Evolutionary conservation across 2,329 filamentous ascomycete species (phyloP).

Genomic region (Zymoseptoria ardabiliae): DNA sequence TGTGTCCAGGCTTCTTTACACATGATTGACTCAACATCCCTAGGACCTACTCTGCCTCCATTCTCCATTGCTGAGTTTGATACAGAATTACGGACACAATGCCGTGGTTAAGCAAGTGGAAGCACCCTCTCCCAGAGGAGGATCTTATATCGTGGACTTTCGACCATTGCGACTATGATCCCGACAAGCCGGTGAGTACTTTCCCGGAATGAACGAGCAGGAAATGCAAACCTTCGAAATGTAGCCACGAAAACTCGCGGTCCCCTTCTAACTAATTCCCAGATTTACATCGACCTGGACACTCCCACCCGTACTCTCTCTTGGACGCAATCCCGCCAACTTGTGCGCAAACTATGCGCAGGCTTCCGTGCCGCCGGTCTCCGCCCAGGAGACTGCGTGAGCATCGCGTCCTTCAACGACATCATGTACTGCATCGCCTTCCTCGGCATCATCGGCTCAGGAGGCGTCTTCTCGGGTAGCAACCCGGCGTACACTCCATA

Average conservation of each 20-base stretch:
- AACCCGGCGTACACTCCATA: slow-evolving; percentile 30
- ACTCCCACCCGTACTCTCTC: slow-evolving; percentile 39
- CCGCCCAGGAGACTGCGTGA: slow-evolving; percentile 43
- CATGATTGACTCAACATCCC: too few relatives aligned
- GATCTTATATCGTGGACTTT: slow-evolving; percentile 51
- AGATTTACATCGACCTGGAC: slow-evolving; percentile 44
- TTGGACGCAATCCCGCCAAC: slow-evolving; percentile 34
- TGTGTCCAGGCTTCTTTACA: too few relatives aligned
- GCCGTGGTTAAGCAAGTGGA: slow-evolving; percentile 7
- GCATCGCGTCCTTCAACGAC: slow-evolving; percentile 51
- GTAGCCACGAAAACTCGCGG: background rate
- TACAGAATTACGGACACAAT: background rate
- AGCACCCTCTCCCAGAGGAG: slow-evolving; percentile 36
- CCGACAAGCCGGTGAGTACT: slow-evolving; percentile 33
- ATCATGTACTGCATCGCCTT: slow-evolving; percentile 26
- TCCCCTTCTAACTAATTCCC: background rate
- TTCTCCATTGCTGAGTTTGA: too few relatives aligned
- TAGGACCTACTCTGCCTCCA: too few relatives aligned
- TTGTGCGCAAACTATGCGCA: slow-evolving; percentile 35
- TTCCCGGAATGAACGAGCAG: background rate
- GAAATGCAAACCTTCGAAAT: too few relatives aligned
- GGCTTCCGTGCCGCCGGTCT: slow-evolving; percentile 35
- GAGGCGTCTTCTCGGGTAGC: slow-evolving; percentile 25
- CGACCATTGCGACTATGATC: slow-evolving; percentile 41
- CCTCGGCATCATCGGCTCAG: slow-evolving; percentile 23